These are phyloP conservation scores for Salvia splendens DNA, from an alignment of 257 asterid genomes.

Conservation along the genomic window DNA sequence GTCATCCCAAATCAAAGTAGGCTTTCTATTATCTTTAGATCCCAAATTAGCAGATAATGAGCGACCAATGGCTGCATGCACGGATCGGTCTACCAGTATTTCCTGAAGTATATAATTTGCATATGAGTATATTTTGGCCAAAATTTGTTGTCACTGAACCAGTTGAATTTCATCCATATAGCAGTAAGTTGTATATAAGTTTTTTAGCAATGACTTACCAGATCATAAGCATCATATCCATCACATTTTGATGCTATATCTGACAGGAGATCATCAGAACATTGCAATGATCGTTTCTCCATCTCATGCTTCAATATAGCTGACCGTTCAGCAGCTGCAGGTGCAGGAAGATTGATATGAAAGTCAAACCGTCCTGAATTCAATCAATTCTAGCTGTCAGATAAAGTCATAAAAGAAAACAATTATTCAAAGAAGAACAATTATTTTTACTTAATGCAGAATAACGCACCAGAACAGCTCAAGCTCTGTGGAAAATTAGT, in stretches of 20 bases:
- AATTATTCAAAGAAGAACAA: background rate
- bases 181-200: constrained; percentile 22
- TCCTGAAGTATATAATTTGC: constrained; percentile 49
- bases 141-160: constrained; percentile 21
- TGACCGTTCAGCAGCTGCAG: constrained; percentile 87
- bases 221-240: constrained; percentile 98
- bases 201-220: constrained; percentile 48
- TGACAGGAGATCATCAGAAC: constrained; percentile 61
- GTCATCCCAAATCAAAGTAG: constrained; percentile 66
- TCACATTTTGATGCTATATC: constrained; percentile 93
- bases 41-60: constrained; percentile 53
- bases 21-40: constrained; percentile 45
- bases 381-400: constrained; percentile 34
- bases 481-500: constrained; percentile 79
- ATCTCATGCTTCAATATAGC: constrained; percentile 81
- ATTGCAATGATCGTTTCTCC: constrained; percentile 79
- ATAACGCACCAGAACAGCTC: constrained; percentile 79
- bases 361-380: constrained; percentile 85
- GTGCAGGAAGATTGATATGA: constrained; percentile 85
- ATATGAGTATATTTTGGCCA: constrained; percentile 10
- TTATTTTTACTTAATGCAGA: constrained; percentile 6
- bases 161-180: constrained; percentile 27
- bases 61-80: constrained; percentile 87
- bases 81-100: constrained; percentile 89
- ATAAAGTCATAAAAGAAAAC: constrained; percentile 22